These are phyloP conservation scores for Venturia carpophila DNA, from an alignment of 2,329 filamentous ascomycete genomes.

Conservation along the genomic window DNA sequence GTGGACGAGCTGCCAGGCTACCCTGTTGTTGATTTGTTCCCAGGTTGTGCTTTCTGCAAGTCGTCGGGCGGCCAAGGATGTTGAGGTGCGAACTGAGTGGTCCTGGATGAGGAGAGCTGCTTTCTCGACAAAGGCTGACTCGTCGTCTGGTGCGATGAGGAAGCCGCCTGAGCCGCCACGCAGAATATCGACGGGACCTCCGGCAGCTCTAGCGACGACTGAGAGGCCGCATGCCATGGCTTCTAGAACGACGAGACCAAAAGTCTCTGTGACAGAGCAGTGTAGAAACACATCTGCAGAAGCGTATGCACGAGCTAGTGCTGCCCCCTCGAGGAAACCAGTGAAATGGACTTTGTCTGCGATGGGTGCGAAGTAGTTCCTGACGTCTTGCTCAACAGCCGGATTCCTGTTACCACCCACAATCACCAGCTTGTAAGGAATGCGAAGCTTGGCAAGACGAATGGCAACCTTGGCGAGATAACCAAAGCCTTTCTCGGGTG, in stretches of 20 bases:
- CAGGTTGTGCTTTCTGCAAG: constrained; percentile 59
- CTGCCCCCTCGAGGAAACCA: constrained; percentile 54
- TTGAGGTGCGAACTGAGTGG: constrained; percentile 34
- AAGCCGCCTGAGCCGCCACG: constrained; percentile 53
- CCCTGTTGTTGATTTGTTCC: constrained; percentile 64
- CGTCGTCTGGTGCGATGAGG: constrained; percentile 51
- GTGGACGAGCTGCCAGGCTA: constrained; percentile 55
- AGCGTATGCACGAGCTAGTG: constrained; percentile 58
- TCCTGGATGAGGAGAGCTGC: constrained; percentile 46
- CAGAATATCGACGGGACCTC: constrained; percentile 61
- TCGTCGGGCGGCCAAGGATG: constrained; percentile 43
- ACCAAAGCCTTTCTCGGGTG: constrained; percentile 63
- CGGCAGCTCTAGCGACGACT: constrained; percentile 60
- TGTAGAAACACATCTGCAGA: constrained; percentile 63
- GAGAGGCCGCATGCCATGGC: constrained; percentile 64
- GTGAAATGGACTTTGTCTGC: constrained; percentile 56
- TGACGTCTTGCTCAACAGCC: constrained; percentile 54
- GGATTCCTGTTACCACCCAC: constrained; percentile 61
- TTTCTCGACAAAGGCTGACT: constrained; percentile 50
- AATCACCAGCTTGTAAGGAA: constrained; percentile 57
- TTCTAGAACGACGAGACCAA: constrained; percentile 62
- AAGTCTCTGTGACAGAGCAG: constrained; percentile 64
- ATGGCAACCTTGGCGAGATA: constrained; percentile 53
- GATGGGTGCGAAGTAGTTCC: constrained; percentile 50
- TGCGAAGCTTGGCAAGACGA: constrained; percentile 46